Base-by-base conservation (phyloP, 192 early-diverging fungal genomes). In the Allomyces macrogynus region DNA sequence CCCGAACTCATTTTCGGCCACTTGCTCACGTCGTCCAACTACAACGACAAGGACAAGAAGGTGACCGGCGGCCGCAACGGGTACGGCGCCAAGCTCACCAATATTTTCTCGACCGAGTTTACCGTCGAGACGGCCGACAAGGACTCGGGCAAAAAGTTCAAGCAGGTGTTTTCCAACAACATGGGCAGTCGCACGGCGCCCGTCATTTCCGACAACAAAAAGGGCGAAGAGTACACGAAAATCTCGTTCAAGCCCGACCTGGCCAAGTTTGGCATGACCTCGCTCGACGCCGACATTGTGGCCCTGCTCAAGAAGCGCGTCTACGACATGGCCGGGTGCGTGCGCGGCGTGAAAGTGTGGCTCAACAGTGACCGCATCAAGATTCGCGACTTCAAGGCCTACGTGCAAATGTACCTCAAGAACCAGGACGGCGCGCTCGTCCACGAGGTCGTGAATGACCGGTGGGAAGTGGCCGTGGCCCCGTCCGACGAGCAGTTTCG, bases 1-100 rank as follows among this genome's bases (percentile, higher is more conserved):
- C 95, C 95, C 0, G 93, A 99, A 66, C 81, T 99, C 43, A 95
- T 99, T 65, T 97, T 99, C 75, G 93, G 93, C 0, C 92, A 97
- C 67, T 75, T 99, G 26, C 77, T 99, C 26, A 99, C 95, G 3
- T 94, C 92, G 8, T 92, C 90, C 62, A 96, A 99, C 78, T 99
- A 96, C 72, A 84, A 99, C 72, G 95, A 99, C 73, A 74, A 82
- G 12, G 85, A 96, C 71, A 87, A 97, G 68, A 96, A 97, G 74
- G 81, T 90, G 43, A 92, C 91, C 22, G 93, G 95, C 72, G 95
- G 95, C 10, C 76, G 95, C 60, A 99, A 99, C 75, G 95, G 95
- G 24, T 89, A 86, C 63, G 87, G 88, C 62, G 88, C 88, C 64
- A 96, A 99, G 75, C 83, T 95, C 42, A 91, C 91, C 78, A 99